Conservation (phyloP, 2,329 filamentous ascomycete species). For the Albifimbria verrucaria region DNA sequence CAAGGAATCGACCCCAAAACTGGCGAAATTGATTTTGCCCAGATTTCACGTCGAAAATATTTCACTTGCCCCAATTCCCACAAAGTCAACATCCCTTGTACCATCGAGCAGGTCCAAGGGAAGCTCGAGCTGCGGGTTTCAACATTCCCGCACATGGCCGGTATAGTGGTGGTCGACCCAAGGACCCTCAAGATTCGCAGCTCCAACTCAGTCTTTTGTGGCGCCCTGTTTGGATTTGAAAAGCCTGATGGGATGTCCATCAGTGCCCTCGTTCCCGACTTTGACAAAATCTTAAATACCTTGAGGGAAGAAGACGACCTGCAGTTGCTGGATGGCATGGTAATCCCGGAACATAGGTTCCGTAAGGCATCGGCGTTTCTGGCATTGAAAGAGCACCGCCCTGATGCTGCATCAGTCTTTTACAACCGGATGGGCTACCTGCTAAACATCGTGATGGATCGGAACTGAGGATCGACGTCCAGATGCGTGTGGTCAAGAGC, state of each 20-base stretch:
- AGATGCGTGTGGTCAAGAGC: slow-evolving; percentile 94
- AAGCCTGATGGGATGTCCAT: slow-evolving; percentile 78
- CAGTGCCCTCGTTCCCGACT: slow-evolving; percentile 77
- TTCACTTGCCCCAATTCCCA: slow-evolving; percentile 81
- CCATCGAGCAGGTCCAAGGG: slow-evolving; percentile 69
- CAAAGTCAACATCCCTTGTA: slow-evolving; percentile 78
- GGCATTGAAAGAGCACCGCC: slow-evolving; percentile 76
- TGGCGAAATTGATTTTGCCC: slow-evolving; percentile 74
- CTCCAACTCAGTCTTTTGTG: slow-evolving; percentile 92
- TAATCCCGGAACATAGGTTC: slow-evolving; percentile 95
- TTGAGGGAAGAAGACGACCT: slow-evolving; percentile 85
- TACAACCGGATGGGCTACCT: slow-evolving; percentile 78
- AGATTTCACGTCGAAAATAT: slow-evolving; percentile 68
- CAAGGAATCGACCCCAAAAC: slow-evolving; percentile 67
- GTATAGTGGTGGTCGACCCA: slow-evolving; percentile 89
- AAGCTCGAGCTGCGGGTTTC: slow-evolving; percentile 77
- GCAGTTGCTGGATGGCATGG: slow-evolving; percentile 84
- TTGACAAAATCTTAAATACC: slow-evolving; percentile 77
- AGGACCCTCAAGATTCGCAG: slow-evolving; percentile 76
- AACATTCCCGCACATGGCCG: slow-evolving; percentile 95
- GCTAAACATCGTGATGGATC: slow-evolving; percentile 88
- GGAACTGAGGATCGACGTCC: slow-evolving; percentile 89
- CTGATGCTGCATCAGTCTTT: slow-evolving; percentile 76
- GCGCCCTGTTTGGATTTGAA: slow-evolving; percentile 85
- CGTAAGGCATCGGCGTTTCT: slow-evolving; percentile 82